Percentiles rank a stretch among this genome's conserved stretches.
These are phyloP conservation scores for Malus hybrid DNA, from an alignment of 331 rosid species.

Conservation along the genomic window DNA sequence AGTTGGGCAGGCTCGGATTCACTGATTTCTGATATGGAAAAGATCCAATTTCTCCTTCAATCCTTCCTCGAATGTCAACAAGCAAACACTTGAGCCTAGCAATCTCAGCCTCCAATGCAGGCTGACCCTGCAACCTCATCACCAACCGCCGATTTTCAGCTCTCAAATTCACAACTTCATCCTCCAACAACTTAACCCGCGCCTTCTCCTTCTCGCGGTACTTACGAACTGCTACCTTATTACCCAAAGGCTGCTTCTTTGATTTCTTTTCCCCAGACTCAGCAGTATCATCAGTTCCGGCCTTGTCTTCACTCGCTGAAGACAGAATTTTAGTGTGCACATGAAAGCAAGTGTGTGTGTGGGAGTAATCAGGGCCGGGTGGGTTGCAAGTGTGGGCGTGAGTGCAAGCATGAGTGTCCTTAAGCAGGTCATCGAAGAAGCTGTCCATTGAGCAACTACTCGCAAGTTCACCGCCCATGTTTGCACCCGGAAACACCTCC, in stretches of 20 bases:
- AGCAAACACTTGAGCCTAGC: slow-evolving; percentile 90
- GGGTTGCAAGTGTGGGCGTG: slow-evolving; percentile 98
- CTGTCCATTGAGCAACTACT: slow-evolving; percentile 80
- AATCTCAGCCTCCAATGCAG: slow-evolving; percentile 82
- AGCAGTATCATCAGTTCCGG: slow-evolving; percentile 66
- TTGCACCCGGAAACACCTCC: slow-evolving; percentile 61
- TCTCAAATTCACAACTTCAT: slow-evolving; percentile 72
- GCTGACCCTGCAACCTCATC: slow-evolving; percentile 80
- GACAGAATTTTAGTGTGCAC: slow-evolving; percentile 87
- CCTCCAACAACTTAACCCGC: slow-evolving; percentile 77
- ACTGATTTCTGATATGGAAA: slow-evolving; percentile 78
- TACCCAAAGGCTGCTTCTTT: slow-evolving; percentile 67
- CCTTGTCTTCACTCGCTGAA: slow-evolving; percentile 54
- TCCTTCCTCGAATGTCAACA: slow-evolving; percentile 93
- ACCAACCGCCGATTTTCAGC: slow-evolving; percentile 71
- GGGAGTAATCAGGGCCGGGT: slow-evolving; percentile 84
- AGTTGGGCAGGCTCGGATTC: slow-evolving; percentile 28
- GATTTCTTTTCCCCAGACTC: slow-evolving; percentile 71
- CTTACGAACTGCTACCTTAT: slow-evolving; percentile 87
- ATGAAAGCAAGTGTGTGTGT: slow-evolving; percentile 91
- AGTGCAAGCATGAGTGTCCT: slow-evolving; percentile 76
- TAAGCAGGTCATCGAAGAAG: slow-evolving; percentile 67
- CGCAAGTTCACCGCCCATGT: slow-evolving; percentile 55
- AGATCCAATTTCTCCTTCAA: slow-evolving; percentile 92
- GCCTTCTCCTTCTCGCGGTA: slow-evolving; percentile 97